Evolutionary conservation across 805 yeast species (phyloP), one percentile per base, ranked within the genome.

Genomic region (Ogataea populi-albae): DNA sequence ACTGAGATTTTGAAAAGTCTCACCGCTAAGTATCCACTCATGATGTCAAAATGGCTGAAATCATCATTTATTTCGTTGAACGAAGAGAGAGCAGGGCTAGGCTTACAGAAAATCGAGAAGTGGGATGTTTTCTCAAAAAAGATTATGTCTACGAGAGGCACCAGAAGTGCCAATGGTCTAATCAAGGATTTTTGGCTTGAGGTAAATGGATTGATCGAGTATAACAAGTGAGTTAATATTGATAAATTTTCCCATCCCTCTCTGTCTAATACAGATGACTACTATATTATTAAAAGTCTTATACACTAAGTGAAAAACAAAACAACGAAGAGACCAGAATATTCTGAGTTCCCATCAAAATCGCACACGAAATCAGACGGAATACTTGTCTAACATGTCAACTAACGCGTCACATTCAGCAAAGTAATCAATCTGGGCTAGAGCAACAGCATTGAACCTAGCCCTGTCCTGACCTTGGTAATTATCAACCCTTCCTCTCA

Each of bases 401-500:
- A 72, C 69, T 51, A 85, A 67, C 32, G 60, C 72, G 29, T 77
- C 83, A 40, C 79, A 70, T 59, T 85, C 94, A 22, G 69, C 69
- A 37, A 62, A 64, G 52, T 59, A 81, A 48, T 81, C 78, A 34
- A 85, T 51, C 25, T 67, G 67, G 34, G 68, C 67, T 18, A 81
- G 46, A 11, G 73, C 69, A 32, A 76, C 65, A 3, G 76, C 85
- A 37, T 81, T 81, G 57, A 81, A 86, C 57, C 96, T 76, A 12
- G 86, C 77, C 59, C 91, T 75, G 20, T 75, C 72, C 30, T 73
- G 75, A 34, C 88, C 95, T 50, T 88, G 83, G 60, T 86, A 93
- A 43, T 73, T 77, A 54, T 93, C 97, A 52, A 77, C 85, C 56
- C 80, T 77, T 10, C 95, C 96, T 52, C 84, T 77, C 35, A 89